Evolutionary conservation across 2,329 filamentous ascomycete species (phyloP).

Genomic region (Alternaria ventricosa): DNA sequence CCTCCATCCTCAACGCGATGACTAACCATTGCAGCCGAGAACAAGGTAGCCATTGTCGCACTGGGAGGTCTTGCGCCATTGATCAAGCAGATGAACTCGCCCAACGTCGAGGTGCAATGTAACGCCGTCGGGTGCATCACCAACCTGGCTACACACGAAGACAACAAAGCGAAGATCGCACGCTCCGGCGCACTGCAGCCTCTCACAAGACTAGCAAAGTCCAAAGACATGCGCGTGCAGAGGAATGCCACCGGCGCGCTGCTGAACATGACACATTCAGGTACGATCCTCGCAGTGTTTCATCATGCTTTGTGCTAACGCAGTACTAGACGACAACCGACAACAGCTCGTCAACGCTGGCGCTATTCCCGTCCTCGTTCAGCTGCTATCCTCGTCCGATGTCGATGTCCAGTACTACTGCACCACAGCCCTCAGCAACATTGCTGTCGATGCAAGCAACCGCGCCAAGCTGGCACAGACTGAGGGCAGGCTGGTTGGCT

Average conservation of each 20-base stretch:
- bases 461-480: constrained; percentile 88
- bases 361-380: constrained; percentile 96
- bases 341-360: constrained; percentile 97
- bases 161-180: constrained; percentile 99
- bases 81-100: constrained; percentile 97
- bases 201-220: constrained; percentile 90
- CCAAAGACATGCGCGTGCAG: constrained; percentile 98
- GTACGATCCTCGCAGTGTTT: constrained; percentile 57
- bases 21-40: constrained; percentile 77
- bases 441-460: constrained; percentile 92
- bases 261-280: constrained; percentile 98
- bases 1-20: constrained; percentile 1
- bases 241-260: constrained; percentile 95
- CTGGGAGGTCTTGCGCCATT: constrained; percentile 88
- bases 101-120: constrained; percentile 98
- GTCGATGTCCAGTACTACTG: constrained; percentile 99
- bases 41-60: constrained; percentile 95
- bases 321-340: constrained; percentile 82
- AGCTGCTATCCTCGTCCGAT: constrained; percentile 88
- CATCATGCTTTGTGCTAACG: constrained; percentile 26
- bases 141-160: constrained; percentile 96
- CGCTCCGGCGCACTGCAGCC: constrained; percentile 91
- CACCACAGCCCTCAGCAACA: constrained; percentile 97
- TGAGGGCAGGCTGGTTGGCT: constrained; percentile 90
- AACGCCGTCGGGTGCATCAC: constrained; percentile 99